Evolutionary conservation across 2,329 filamentous ascomycete species (phyloP).

Genomic region (Davidsoniella virescens): DNA sequence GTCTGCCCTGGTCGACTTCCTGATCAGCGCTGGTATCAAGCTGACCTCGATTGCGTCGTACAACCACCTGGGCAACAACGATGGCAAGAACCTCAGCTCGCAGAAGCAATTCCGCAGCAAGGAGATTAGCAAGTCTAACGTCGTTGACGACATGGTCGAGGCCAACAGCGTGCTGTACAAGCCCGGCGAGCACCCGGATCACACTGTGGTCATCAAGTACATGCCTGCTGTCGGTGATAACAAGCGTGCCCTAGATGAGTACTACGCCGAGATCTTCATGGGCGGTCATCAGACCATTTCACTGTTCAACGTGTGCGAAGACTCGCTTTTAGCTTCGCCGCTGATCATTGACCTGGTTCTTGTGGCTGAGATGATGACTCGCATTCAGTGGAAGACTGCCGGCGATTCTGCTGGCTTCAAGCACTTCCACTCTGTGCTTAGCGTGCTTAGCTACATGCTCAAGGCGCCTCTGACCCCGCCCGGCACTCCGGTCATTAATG

Average conservation of each 20-base stretch:
- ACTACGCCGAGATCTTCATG: slow-evolving; percentile 98
- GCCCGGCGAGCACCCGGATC: slow-evolving; percentile 86
- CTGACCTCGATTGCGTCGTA: slow-evolving; percentile 96
- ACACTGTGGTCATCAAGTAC: slow-evolving; percentile 99
- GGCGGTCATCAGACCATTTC: slow-evolving; percentile 95
- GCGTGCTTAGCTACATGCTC: slow-evolving; percentile 97
- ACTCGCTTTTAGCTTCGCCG: slow-evolving; percentile 87
- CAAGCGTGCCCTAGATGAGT: slow-evolving; percentile 97
- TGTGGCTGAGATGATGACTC: slow-evolving; percentile 94
- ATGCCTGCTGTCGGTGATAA: slow-evolving; percentile 98
- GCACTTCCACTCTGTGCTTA: slow-evolving; percentile 93
- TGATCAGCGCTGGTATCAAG: slow-evolving; percentile 98
- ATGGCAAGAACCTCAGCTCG: slow-evolving; percentile 95
- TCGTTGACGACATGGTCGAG: slow-evolving; percentile 98
- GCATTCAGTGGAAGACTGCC: slow-evolving; percentile 73
- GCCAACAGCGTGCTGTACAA: slow-evolving; percentile 86
- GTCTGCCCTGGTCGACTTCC: slow-evolving; percentile 92
- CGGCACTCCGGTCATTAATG: slow-evolving; percentile 88
- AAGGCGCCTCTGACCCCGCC: slow-evolving; percentile 87
- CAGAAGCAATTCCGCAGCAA: slow-evolving; percentile 98
- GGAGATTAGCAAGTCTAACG: slow-evolving; percentile 98
- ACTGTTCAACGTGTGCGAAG: slow-evolving; percentile 98
- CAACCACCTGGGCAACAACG: slow-evolving; percentile 99
- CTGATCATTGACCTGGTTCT: slow-evolving; percentile 94
- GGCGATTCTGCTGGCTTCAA: slow-evolving; percentile 53